A percentile compares a stretch with the other conserved stretches of the same genome.
These are phyloP conservation scores for Gleditsia sinensis DNA, from an alignment of 306 rosid genomes.

Conservation along the genomic window DNA sequence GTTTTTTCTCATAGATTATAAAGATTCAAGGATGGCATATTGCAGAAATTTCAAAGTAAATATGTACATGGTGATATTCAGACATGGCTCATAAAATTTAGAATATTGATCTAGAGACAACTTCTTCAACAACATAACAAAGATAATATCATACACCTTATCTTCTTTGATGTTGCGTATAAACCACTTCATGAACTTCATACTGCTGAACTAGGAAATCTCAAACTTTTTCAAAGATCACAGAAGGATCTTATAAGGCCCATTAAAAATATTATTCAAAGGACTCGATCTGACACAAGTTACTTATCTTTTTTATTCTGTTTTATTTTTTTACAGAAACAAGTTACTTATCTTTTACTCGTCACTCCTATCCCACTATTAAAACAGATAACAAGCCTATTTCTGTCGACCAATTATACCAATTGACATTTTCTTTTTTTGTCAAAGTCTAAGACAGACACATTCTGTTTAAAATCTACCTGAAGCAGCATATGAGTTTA, in stretches of 20 bases:
- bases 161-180: neutral
- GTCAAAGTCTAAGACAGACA: neutral
- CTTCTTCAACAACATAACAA: too few species aligned
- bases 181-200: slow-evolving; percentile 28
- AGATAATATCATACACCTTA: neutral
- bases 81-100: too few species aligned
- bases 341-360: slow-evolving; percentile 5
- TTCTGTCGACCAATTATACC: neutral
- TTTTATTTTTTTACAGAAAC: too few species aligned
- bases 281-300: neutral
- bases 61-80: too few species aligned
- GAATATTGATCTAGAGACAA: too few species aligned
- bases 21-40: too few species aligned
- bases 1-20: too few species aligned
- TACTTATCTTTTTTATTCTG: slow-evolving; percentile 13
- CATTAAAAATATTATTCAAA: slow-evolving; percentile 1
- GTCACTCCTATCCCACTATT: neutral
- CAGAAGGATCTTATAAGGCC: neutral
- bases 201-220: slow-evolving; percentile 9
- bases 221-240: slow-evolving; percentile 17
- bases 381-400: neutral
- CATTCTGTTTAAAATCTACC: neutral
- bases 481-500: slow-evolving; percentile 9
- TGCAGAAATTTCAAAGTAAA: too few species aligned
- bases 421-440: neutral